These are phyloP conservation scores for Nevesoporus exiguus DNA, from an alignment of 768 basidiomycete genomes.

Conservation along the genomic window DNA sequence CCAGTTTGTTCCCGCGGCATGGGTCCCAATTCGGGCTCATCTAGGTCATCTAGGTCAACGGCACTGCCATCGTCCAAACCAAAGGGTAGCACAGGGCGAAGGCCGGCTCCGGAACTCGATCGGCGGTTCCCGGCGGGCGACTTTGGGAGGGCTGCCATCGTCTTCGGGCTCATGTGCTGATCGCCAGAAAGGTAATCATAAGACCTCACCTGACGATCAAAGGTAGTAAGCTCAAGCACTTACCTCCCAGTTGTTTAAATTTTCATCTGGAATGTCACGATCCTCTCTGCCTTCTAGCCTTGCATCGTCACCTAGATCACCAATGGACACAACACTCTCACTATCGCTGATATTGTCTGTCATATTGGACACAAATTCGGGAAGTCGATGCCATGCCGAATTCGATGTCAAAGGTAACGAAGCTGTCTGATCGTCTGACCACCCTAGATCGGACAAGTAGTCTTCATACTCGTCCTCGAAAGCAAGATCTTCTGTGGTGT, in stretches of 20 bases:
- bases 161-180: slow-evolving; percentile 95
- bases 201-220: neutral
- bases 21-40: slow-evolving; percentile 68
- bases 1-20: slow-evolving; percentile 70
- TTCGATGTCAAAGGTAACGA: slow-evolving; percentile 31
- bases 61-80: slow-evolving; percentile 76
- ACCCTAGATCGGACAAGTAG: slow-evolving; percentile 84
- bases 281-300: slow-evolving; percentile 65
- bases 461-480: slow-evolving; percentile 98
- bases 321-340: slow-evolving; percentile 89
- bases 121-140: slow-evolving; percentile 81
- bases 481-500: slow-evolving; percentile 89
- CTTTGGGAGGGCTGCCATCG: slow-evolving; percentile 89
- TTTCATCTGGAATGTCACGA: slow-evolving; percentile 65
- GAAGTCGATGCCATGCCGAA: slow-evolving; percentile 83
- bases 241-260: slow-evolving; percentile 97
- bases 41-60: slow-evolving; percentile 69
- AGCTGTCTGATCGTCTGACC: slow-evolving; percentile 54
- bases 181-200: neutral
- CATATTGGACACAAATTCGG: slow-evolving; percentile 73
- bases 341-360: slow-evolving; percentile 90
- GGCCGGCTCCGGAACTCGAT: slow-evolving; percentile 78
- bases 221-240: slow-evolving; percentile 29
- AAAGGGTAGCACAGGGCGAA: slow-evolving; percentile 78
- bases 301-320: slow-evolving; percentile 79